Evolutionary conservation across 2,329 filamentous ascomycete genomes (phyloP).

Genomic region (Ophioceras dolichostomum): DNA sequence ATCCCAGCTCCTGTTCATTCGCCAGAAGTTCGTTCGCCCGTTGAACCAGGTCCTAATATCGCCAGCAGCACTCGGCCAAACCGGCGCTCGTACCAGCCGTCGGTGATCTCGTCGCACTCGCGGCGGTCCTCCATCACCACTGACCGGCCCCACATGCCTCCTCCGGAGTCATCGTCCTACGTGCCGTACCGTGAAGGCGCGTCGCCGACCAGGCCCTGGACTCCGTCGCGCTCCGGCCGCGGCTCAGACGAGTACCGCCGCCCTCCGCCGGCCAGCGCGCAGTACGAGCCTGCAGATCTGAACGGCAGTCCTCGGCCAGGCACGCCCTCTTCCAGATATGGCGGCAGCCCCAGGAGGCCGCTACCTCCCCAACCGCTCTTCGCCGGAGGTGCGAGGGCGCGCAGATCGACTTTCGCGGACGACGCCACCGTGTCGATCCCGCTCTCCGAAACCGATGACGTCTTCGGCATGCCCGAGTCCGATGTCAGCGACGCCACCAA

Average conservation of each 20-base stretch:
- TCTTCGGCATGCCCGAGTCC: constrained; percentile 51
- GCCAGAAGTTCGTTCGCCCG: too few relatives aligned
- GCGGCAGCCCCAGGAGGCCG: constrained; percentile 75
- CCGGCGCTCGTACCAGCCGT: constrained; percentile 39
- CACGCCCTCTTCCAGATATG: constrained; percentile 80
- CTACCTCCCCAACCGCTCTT: constrained; percentile 85
- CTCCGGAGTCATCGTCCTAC: constrained; percentile 49
- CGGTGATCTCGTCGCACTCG: constrained; percentile 32
- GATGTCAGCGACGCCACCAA: constrained; percentile 42
- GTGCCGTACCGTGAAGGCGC: constrained; percentile 34
- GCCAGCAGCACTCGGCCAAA: constrained; percentile 31
- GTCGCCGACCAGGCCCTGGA: constrained; percentile 49
- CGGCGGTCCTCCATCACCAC: constrained; percentile 36
- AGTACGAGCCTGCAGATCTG: constrained; percentile 78
- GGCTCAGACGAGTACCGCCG: constrained; percentile 55
- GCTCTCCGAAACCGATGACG: constrained; percentile 51
- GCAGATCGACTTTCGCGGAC: constrained; percentile 44
- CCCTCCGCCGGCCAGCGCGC: constrained; percentile 54
- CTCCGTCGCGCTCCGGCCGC: constrained; percentile 27
- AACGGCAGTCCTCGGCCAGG: constrained; percentile 85
- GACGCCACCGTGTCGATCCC: constrained; percentile 64
- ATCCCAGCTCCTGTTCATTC: constrained; percentile 5
- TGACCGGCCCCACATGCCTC: constrained; percentile 48
- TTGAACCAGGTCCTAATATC: constrained; percentile 28
- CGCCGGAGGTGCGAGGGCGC: constrained; percentile 18